Conservation (phyloP, 2,329 filamentous ascomycete species). For the Tympanopsis confertula region DNA sequence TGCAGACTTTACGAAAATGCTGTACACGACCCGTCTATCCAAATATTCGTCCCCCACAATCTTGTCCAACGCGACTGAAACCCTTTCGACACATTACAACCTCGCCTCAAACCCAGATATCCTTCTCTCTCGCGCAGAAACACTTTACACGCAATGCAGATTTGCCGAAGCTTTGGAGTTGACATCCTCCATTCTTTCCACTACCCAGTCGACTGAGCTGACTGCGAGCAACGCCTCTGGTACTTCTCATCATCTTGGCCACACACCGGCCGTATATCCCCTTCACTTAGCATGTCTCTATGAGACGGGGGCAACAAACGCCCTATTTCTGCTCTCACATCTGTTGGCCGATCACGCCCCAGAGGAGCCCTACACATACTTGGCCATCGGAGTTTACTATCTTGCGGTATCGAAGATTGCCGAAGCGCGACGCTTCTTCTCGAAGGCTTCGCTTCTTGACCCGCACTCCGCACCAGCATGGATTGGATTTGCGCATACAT, state of each 20-base stretch:
- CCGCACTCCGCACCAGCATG: slow-evolving; percentile 59
- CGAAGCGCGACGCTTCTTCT: slow-evolving; percentile 58
- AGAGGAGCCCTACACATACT: slow-evolving; percentile 51
- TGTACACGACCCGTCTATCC: slow-evolving; percentile 63
- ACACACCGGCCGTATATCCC: slow-evolving; percentile 34
- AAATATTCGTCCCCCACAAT: slow-evolving; percentile 62
- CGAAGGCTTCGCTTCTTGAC: slow-evolving; percentile 57
- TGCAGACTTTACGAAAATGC: slow-evolving; percentile 60
- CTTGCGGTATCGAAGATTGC: slow-evolving; percentile 51
- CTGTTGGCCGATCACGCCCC: slow-evolving; percentile 55
- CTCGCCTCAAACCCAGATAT: slow-evolving; percentile 59
- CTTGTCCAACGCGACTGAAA: slow-evolving; percentile 56
- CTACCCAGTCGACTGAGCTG: neutral
- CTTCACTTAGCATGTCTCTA: slow-evolving; percentile 55
- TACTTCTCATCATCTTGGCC: neutral
- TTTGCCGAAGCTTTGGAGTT: slow-evolving; percentile 51
- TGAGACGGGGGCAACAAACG: slow-evolving; percentile 49
- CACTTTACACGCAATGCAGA: slow-evolving; percentile 61
- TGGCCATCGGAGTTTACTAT: slow-evolving; percentile 62
- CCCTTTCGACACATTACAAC: slow-evolving; percentile 61
- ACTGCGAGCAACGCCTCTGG: no score
- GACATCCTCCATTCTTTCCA: neutral
- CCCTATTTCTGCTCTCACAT: slow-evolving; percentile 55
- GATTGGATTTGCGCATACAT: slow-evolving; percentile 64
- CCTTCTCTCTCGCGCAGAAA: slow-evolving; percentile 57